Base-by-base conservation (phyloP, 257 asterid species). In the Gynochthodes officinalis region DNA sequence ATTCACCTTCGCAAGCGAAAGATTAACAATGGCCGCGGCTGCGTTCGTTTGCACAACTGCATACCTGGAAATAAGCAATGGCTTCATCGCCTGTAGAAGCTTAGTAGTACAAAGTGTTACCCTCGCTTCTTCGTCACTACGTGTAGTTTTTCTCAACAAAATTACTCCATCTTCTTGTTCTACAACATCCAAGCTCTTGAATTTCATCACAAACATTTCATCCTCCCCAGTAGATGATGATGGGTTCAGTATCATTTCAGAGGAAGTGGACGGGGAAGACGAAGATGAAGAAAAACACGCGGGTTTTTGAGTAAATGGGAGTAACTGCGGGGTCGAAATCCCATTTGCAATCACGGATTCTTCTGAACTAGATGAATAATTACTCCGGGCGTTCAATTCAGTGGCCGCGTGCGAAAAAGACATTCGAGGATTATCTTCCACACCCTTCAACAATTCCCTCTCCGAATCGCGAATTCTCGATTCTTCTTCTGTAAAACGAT, bases 141-240 rank as follows among this genome's bases (percentile, higher is more conserved):
- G 84, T 13, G 99, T 95, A 9, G 84, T 84, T 76, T 84, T 95
- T 63, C 99, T 71, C 74, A 94, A 48, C n/a, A 72, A 73, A 75
- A 90, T 86, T 72, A 92, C 93, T 2, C 86, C 96, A 63, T 82
- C 90, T 54, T 91, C 99, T 63, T 90, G 99, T 58, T 91, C 95
- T 75, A 80, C 87, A 1, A 83, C 80, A 69, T 94, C 98, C 60
- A 77, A 53, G 72, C 89, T 89, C 68, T 4, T 81, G 84, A 89
- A 77, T 49, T 71, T 84, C 0, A 19, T 30, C 1, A 84, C 72
- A 18, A 78, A 77, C 25, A 16, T 70, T 44, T 85, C 98, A 32
- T 85, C 96, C 52, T 82, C 92, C 0, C 75, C 57, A 57, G 25
- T 70, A 43, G 82, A 70, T 18, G 84, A 67, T 19, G 82, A 77